phyloP scores from a whole-genome alignment of 2,329 filamentous ascomycete species.

The Aureobasidium sp. region DNA sequence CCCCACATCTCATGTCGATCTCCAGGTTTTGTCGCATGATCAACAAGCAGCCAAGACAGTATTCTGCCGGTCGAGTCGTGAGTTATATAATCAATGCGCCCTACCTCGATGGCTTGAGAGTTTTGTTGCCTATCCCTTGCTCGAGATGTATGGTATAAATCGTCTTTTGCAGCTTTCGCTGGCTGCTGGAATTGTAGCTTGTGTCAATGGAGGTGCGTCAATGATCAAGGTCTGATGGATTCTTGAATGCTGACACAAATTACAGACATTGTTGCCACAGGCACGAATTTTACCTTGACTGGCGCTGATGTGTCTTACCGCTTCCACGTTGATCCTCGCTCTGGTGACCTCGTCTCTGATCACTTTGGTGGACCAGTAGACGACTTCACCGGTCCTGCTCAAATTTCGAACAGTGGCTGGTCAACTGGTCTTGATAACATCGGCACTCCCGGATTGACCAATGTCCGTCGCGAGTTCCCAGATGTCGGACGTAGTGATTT shows the following conservation, averaged over 20 bases:
- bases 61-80: neutral
- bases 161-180: neutral
- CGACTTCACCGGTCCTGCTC: constrained; percentile 44
- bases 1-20: constrained; percentile 9
- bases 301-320: constrained; percentile 53
- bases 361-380: constrained; percentile 53
- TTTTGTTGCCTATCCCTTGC: neutral
- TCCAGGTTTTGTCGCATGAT: neutral
- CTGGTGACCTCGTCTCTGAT: constrained; percentile 52
- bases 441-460: constrained; percentile 31
- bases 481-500: constrained; percentile 59
- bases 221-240: no score
- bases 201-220: neutral
- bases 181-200: neutral
- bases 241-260: neutral
- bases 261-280: constrained; percentile 43
- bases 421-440: constrained; percentile 28
- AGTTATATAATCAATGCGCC: neutral
- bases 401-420: constrained; percentile 45
- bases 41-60: neutral
- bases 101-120: neutral
- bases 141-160: neutral
- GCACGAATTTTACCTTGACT: constrained; percentile 50
- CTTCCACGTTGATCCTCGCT: constrained; percentile 53
- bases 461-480: constrained; percentile 54